These are phyloP conservation scores for Caryopteris hybrid DNA, from an alignment of 305 asterid species.

Conservation along the genomic window DNA sequence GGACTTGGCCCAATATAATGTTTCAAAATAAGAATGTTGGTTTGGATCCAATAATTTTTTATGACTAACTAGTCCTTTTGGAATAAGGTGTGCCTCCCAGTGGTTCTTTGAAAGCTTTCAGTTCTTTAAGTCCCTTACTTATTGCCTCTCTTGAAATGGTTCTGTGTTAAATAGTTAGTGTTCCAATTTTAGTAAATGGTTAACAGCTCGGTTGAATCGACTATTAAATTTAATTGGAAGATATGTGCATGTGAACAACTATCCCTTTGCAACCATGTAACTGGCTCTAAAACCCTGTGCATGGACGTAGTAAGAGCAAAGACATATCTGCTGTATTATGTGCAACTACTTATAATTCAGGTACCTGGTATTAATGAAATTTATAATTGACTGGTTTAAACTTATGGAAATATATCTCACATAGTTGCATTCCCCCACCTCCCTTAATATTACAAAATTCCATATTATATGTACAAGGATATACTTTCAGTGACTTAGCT, in stretches of 20 bases:
- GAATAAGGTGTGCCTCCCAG: too few relatives aligned
- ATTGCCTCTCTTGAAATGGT: not conserved
- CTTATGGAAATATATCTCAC: not conserved
- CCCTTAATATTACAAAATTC: not conserved
- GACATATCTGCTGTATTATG: not conserved
- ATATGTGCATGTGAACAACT: not conserved
- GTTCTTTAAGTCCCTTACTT: not conserved
- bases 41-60: not conserved
- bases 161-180: not conserved
- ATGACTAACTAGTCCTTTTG: too few relatives aligned
- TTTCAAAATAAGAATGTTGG: not conserved
- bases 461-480: not conserved
- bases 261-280: not conserved
- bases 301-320: not conserved
- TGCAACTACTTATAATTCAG: not conserved
- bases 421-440: not conserved
- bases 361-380: not conserved
- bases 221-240: not conserved
- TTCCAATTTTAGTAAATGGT: not conserved
- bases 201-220: not conserved
- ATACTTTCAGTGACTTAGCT: not conserved
- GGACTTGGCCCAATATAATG: not conserved
- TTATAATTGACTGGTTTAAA: not conserved
- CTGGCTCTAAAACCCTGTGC: not conserved
- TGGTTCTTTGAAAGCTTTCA: not conserved